These are phyloP conservation scores for Rutstroemia sp. DNA, from an alignment of 2,329 filamentous ascomycete species.

Conservation along the genomic window DNA sequence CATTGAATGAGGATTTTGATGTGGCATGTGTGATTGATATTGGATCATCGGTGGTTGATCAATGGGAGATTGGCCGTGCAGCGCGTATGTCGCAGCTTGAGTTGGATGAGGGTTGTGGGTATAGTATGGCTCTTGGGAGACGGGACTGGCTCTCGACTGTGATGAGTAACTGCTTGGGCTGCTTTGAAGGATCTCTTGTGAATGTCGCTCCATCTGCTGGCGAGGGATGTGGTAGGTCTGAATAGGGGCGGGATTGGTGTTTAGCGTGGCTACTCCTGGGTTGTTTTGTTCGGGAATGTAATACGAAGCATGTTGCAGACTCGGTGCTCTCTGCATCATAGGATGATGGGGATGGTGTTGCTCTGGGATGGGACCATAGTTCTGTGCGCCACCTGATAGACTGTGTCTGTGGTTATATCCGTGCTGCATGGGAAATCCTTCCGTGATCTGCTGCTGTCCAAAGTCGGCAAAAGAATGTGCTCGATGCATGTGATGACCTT, in stretches of 20 bases:
- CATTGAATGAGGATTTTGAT: slow-evolving; percentile 21
- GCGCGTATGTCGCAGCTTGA: slow-evolving; percentile 40
- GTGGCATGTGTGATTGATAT: slow-evolving; percentile 26
- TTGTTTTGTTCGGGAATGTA: slow-evolving; percentile 57
- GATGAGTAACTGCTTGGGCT: slow-evolving; percentile 53
- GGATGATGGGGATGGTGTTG: slow-evolving; percentile 34
- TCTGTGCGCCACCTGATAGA: slow-evolving; percentile 38
- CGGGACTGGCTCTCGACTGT: slow-evolving; percentile 44
- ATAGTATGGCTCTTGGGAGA: slow-evolving; percentile 48
- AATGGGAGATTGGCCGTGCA: slow-evolving; percentile 41
- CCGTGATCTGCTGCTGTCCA: slow-evolving; percentile 37
- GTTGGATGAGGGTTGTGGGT: slow-evolving; percentile 41
- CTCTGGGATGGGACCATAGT: slow-evolving; percentile 36
- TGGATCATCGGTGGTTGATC: slow-evolving; percentile 36
- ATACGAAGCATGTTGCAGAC: slow-evolving; percentile 27
- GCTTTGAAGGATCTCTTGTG: slow-evolving; percentile 44
- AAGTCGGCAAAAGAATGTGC: slow-evolving; percentile 49
- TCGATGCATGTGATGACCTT: slow-evolving; percentile 34
- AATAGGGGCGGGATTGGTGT: slow-evolving; percentile 41
- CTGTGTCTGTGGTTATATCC: slow-evolving; percentile 41
- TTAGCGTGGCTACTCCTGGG: slow-evolving; percentile 55
- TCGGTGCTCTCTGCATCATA: slow-evolving; percentile 30
- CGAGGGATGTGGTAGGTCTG: slow-evolving; percentile 39
- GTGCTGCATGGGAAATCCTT: slow-evolving; percentile 24
- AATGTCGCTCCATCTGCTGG: slow-evolving; percentile 34